Base-by-base conservation (phyloP, 768 basidiomycete genomes). In the Imleria badia region DNA sequence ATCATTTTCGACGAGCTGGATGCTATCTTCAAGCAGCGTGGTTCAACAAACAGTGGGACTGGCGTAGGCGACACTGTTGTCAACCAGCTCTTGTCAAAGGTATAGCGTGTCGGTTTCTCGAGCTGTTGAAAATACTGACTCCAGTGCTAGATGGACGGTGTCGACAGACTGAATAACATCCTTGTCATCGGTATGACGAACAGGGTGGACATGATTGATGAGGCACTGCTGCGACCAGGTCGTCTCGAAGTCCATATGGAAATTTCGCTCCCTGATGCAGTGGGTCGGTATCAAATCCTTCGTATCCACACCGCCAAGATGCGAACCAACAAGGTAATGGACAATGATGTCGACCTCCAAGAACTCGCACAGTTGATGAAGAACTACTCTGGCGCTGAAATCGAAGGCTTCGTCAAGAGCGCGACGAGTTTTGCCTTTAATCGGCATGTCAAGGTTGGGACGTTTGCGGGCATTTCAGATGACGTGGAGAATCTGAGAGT, bases 151-250 rank as follows among this genome's bases (percentile, higher is more conserved):
- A 96, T 99, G 94, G 97, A 99, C 62, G 97, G 97, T 77, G 96
- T 99, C 12, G 97, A 99, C 68, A 90, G 93, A 75, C 78, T 99
- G 31, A 98, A 99, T 78, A 99, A 99, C 73, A 96, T 99, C 57
- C 88, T 99, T 64, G 89, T 99, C 62, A 99, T 99, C 62, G 97
- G 97, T 64, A 99, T 99, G 97, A 99, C 96, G 43, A 98, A 99
- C 72, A 87, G 97, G 56, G 75, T 85, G 40, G 97, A 99, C 78
- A 93, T 99, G 95, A 98, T 99, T 63, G 97, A 99, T 65, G 97
- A 99, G 68, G 97, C 96, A 9, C 81, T 98, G 3, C 81, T 98
- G 6, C 94, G 97, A 64, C 95, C 97, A 1, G 97, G 97, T 40
- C 95, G 97, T 78, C 87, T 99, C 44, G 97, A 99, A 71, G 95